Percentiles rank a stretch among this genome's conserved stretches.
Conservation (phyloP, 108 stramenopile species). For the Aurantiochytrium sp. region DNA sequence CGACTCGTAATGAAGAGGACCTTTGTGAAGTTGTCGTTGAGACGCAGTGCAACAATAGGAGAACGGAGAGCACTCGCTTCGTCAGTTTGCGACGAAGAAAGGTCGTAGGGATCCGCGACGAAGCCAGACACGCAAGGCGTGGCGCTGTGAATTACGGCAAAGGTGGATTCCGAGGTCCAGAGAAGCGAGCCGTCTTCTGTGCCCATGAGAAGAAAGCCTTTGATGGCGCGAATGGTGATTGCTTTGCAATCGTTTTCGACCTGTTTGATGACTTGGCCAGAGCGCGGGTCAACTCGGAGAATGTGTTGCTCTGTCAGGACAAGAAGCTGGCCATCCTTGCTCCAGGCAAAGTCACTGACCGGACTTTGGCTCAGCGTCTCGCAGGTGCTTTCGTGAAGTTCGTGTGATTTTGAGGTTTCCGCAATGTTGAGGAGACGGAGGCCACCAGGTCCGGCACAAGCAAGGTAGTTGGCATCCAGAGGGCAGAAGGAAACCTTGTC, state of each 20-base stretch:
- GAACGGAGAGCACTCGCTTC: not conserved
- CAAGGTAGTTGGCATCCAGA: not conserved
- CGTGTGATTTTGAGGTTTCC: not conserved
- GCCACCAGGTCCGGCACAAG: not conserved
- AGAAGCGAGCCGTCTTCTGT: not conserved
- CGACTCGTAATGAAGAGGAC: not conserved
- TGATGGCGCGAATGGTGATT: not conserved
- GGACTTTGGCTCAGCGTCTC: not conserved
- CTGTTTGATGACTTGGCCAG: not conserved
- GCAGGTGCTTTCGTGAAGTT: not conserved
- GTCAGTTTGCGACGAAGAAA: not conserved
- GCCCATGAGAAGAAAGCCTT: not conserved
- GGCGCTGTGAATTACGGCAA: not conserved
- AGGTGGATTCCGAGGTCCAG: not conserved
- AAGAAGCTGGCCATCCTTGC: not conserved
- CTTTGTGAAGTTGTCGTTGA: not conserved
- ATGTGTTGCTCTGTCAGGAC: not conserved
- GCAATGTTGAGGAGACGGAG: not conserved
- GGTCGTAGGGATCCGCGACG: not conserved
- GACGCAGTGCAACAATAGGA: not conserved
- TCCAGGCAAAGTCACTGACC: not conserved
- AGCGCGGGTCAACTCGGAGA: not conserved
- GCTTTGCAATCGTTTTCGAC: not conserved
- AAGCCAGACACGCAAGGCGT: not conserved
- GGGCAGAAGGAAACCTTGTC: slow-evolving; percentile 7